Conservation (phyloP, 441 rosid genomes). For the Pelargonium cotyledonis region DNA sequence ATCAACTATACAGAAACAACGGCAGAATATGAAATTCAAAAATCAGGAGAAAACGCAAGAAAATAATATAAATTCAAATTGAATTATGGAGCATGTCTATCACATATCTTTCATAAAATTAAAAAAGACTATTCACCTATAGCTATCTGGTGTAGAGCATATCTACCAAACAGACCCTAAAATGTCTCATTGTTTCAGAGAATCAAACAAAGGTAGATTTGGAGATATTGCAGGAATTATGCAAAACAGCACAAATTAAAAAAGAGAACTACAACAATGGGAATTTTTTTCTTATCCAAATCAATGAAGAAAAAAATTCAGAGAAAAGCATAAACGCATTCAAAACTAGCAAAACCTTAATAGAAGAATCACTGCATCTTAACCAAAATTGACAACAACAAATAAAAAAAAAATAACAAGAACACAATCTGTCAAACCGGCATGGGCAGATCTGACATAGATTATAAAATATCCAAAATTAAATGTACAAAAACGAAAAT, state of each 20-base stretch:
- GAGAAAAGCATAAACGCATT: neutral
- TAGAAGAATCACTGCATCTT: neutral
- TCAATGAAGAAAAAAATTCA: neutral
- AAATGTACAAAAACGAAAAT: neutral
- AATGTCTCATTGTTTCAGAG: too few relatives aligned
- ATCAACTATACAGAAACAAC: neutral
- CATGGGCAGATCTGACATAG: neutral
- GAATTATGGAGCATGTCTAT: too few relatives aligned
- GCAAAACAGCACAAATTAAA: neutral
- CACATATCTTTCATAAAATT: too few relatives aligned
- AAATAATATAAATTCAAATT: neutral
- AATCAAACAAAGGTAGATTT: too few relatives aligned
- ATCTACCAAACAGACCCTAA: too few relatives aligned
- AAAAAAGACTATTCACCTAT: too few relatives aligned
- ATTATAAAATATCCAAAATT: neutral
- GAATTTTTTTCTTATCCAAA: neutral
- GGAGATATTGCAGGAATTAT: too few relatives aligned
- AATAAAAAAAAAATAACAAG: neutral
- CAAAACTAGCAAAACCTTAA: neutral
- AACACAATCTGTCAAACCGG: neutral
- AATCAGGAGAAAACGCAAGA: neutral
- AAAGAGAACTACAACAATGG: neutral
- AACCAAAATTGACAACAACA: neutral
- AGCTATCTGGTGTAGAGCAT: too few relatives aligned
- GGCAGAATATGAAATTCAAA: neutral